Evolutionary conservation across 2,329 filamentous ascomycete species (phyloP), one percentile per base, ranked within the genome.

Genomic region (Fusarium redolens): DNA sequence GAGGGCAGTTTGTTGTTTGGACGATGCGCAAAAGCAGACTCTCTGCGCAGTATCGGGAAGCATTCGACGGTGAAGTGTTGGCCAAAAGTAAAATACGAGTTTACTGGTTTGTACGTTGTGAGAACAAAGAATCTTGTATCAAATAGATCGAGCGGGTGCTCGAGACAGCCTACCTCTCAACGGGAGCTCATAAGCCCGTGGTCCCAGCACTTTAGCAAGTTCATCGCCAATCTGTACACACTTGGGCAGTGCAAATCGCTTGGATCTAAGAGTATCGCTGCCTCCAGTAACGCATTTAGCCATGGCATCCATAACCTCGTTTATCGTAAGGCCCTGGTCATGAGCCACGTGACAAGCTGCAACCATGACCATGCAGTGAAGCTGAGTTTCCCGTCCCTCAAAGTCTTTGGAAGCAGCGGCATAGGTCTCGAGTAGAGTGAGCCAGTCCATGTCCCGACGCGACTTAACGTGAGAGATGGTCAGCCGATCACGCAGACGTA

Each of bases 211-310:
- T 60, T 68, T 68, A 40, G 71, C 73, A 56, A 77, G 75, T 52
- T 77, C 75, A 47, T 77, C 75, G 28, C 71, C 75, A 44, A 77
- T 77, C 60, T 77, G 71, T 44, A 77, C 76, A 73, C 75, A 77
- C 43, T 77, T 77, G 38, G 75, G 75, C 11, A 77, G 61, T 25
- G 75, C 75, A n/a, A 77, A 77, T 50, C 75, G 71, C 47, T 77
- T 77, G 50, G 75, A 77, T 45, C 69, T 72, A 37, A 77, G 71
- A 13, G 75, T 77, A 64, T 77, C 75, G 54, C 63, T 74, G 38
- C 75, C 75, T 61, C 75, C 75, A 43, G 65, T 77, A 50, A 77
- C 76, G 44, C 75, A 77, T 56, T 75, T 77, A 22, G 68, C 73
- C 75, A 77, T 77, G 25, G 71, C 68, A 28, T 65, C 58, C 28